A percentile compares a stretch with the other conserved stretches of the same genome.
Conservation (phyloP, 2,329 filamentous ascomycete species). For the Akanthomyces uredinophilus region DNA sequence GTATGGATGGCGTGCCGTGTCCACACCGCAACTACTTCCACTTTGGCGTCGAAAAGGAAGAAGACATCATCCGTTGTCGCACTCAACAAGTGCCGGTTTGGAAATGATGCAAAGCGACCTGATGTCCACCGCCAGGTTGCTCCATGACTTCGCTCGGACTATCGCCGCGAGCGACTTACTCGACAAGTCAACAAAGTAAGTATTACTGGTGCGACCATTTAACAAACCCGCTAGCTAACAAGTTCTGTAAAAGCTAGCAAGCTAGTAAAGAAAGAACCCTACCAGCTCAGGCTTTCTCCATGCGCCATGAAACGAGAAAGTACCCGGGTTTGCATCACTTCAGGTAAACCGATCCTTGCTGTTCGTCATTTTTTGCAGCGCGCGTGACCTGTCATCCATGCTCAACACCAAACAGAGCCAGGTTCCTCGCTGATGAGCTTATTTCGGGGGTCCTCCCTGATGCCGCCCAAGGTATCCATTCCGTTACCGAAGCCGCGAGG, state of each 20-base stretch:
- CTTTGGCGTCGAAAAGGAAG: not conserved
- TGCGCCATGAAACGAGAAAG: not conserved
- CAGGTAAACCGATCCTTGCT: slow-evolving; percentile 5
- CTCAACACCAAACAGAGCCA: slow-evolving; percentile 1
- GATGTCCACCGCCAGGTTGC: not conserved
- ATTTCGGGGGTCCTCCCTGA: not conserved
- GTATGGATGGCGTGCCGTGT: slow-evolving; percentile 5
- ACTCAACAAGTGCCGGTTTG: slow-evolving; percentile 1
- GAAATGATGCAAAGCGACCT: not conserved
- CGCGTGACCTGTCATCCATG: slow-evolving; percentile 11
- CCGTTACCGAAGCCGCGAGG: slow-evolving; percentile 6
- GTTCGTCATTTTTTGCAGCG: not conserved
- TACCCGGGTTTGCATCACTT: not conserved
- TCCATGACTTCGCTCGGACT: not conserved
- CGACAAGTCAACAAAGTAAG: no score
- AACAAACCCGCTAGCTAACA: not conserved
- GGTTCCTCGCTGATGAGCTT: slow-evolving; percentile 12
- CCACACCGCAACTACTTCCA: slow-evolving; percentile 8
- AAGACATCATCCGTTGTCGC: not conserved
- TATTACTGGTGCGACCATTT: no score
- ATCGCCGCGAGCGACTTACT: not conserved
- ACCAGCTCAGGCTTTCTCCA: not conserved
- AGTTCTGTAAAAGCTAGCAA: no score
- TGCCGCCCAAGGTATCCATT: slow-evolving; percentile 1
- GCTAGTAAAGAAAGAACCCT: not conserved